Conservation (phyloP, 352 stramenopile species). For the Pythium phragmitis region DNA sequence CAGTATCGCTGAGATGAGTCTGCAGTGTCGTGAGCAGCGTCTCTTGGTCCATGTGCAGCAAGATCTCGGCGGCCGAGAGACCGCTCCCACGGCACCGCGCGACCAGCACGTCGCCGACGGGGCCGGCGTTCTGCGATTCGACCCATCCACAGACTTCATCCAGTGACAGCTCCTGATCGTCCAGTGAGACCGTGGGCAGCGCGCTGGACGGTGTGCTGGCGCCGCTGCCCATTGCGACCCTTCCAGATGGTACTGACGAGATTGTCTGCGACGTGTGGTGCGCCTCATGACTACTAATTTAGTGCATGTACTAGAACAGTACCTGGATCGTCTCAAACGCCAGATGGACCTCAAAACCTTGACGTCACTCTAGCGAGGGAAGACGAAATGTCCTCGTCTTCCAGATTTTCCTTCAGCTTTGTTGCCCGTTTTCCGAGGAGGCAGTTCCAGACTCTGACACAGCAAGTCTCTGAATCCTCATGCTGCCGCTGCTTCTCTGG, state of each 20-base stretch:
- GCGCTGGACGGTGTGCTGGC: slow-evolving; percentile 18
- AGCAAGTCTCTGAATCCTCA: background rate
- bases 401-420: slow-evolving; percentile 6
- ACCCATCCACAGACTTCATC: slow-evolving; percentile 37
- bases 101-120: slow-evolving; percentile 15
- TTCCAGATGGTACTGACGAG: background rate
- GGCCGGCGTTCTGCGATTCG: slow-evolving; percentile 14
- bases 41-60: slow-evolving; percentile 38
- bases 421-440: background rate
- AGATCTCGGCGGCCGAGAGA: slow-evolving; percentile 24
- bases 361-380: slow-evolving; percentile 19
- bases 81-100: slow-evolving; percentile 22
- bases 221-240: slow-evolving; percentile 29
- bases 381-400: slow-evolving; percentile 9
- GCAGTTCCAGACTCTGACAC: background rate
- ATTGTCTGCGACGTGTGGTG: slow-evolving; percentile 1
- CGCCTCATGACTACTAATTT: background rate
- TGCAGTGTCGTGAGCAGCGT: slow-evolving; percentile 26
- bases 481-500: slow-evolving; percentile 20
- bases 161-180: slow-evolving; percentile 25
- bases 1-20: slow-evolving; percentile 9
- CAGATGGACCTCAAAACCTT: slow-evolving; percentile 1
- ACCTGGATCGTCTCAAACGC: background rate
- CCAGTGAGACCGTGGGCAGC: background rate
- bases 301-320: background rate